Conservation (phyloP, 116 monocot species). For the Cymodocea nodosa region DNA sequence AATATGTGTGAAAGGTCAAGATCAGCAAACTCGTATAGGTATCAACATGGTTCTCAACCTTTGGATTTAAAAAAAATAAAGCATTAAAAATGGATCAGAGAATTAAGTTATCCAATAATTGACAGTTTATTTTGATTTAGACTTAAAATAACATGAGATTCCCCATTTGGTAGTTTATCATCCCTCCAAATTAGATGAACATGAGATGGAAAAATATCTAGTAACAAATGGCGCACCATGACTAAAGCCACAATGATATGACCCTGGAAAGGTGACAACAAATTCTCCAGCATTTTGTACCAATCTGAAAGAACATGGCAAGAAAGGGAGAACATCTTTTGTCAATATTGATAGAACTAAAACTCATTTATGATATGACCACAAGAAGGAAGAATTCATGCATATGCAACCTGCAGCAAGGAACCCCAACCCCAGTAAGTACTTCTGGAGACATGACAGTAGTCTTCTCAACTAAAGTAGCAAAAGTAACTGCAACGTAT, state of each 20-base stretch:
- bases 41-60: too few relatives aligned
- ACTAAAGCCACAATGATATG: conserved; percentile 81
- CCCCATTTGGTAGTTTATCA: too few relatives aligned
- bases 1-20: too few relatives aligned
- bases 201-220: not conserved
- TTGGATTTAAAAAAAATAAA: too few relatives aligned
- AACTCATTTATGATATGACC: not conserved
- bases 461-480: conserved; percentile 67
- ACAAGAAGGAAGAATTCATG: not conserved
- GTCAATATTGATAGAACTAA: not conserved
- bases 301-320: conserved; percentile 33
- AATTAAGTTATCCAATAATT: too few relatives aligned
- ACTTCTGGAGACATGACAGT: conserved; percentile 91
- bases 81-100: too few relatives aligned
- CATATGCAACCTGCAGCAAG: conserved; percentile 76
- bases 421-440: conserved; percentile 59
- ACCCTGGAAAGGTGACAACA: conserved; percentile 85
- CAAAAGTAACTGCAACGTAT: conserved; percentile 56
- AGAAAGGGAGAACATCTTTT: not conserved
- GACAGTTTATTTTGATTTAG: too few relatives aligned
- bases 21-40: too few relatives aligned
- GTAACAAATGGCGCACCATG: conserved; percentile 37
- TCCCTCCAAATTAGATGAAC: not conserved
- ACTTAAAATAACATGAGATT: too few relatives aligned
- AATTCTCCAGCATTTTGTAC: conserved; percentile 95